Percentiles rank a stretch among this genome's conserved stretches.
Evolutionary conservation across 805 yeast genomes (phyloP).

Genomic region (Kuraishia piskuri): DNA sequence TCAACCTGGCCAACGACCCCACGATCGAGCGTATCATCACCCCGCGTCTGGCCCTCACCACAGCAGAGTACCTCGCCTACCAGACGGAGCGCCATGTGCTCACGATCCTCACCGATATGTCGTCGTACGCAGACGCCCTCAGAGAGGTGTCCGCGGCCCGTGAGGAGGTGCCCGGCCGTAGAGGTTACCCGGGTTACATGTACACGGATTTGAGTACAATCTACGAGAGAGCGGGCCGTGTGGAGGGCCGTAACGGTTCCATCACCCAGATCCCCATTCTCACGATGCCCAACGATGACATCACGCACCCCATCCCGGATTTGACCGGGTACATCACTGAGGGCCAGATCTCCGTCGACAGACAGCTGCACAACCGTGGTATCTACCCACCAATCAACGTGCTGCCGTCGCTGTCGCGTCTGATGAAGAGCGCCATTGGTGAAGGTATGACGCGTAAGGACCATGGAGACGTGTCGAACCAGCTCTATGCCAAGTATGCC

Average conservation of each 20-base stretch:
- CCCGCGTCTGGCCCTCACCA: constrained; percentile 96
- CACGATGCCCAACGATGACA: constrained; percentile 99
- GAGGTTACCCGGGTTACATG: constrained; percentile 99
- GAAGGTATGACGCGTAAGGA: constrained; percentile 99
- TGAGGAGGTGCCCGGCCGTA: constrained; percentile 99
- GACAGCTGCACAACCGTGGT: constrained; percentile 95
- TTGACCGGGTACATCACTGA: constrained; percentile 99
- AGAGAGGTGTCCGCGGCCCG: constrained; percentile 99
- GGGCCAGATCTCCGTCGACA: constrained; percentile 96
- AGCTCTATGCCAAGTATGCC: constrained; percentile 97
- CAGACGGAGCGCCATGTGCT: constrained; percentile 99
- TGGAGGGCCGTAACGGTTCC: constrained; percentile 98
- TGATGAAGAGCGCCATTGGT: constrained; percentile 99
- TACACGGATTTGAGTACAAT: constrained; percentile 98
- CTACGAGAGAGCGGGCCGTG: constrained; percentile 99
- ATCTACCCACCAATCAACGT: constrained; percentile 98
- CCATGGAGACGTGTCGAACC: constrained; percentile 99
- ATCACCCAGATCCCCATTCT: constrained; percentile 98
- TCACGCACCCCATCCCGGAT: constrained; percentile 99
- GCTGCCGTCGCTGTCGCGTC: constrained; percentile 92
- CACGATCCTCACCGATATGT: constrained; percentile 97
- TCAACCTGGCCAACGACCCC: constrained; percentile 98
- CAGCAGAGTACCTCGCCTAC: constrained; percentile 97
- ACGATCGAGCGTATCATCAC: constrained; percentile 99
- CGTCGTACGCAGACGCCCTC: constrained; percentile 98